These are phyloP conservation scores for Phialemonium atrogriseum DNA, from an alignment of 2,329 filamentous ascomycete species.

Conservation along the genomic window DNA sequence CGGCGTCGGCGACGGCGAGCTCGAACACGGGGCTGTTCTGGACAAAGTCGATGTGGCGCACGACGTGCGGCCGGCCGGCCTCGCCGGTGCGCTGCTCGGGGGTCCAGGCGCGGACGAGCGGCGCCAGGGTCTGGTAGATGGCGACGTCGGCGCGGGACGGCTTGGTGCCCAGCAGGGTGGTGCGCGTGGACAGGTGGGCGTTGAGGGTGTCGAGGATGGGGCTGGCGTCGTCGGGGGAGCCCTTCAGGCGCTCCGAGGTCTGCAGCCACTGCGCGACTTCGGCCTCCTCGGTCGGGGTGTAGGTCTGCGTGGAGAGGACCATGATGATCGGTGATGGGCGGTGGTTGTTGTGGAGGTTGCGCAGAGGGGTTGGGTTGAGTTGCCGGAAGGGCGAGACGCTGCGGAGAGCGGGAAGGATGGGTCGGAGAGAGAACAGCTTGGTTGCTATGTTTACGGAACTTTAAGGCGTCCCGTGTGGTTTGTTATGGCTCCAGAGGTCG, in stretches of 20 bases:
- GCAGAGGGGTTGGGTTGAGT: constrained; percentile 12
- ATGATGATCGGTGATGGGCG: constrained; percentile 49
- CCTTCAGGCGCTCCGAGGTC: constrained; percentile 62
- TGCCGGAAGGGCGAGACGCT: constrained; percentile 25
- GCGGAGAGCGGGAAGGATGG: constrained; percentile 24
- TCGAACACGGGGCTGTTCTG: constrained; percentile 77
- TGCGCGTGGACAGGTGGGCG: constrained; percentile 77
- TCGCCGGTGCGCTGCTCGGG: constrained; percentile 84
- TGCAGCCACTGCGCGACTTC: constrained; percentile 87
- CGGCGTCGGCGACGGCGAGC: constrained; percentile 57
- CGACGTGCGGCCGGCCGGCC: constrained; percentile 81
- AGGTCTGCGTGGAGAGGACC: constrained; percentile 58
- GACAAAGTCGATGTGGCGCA: constrained; percentile 88
- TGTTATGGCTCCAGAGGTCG: constrained; percentile 1
- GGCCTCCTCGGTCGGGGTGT: constrained; percentile 70
- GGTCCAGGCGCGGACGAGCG: constrained; percentile 70
- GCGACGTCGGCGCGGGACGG: constrained; percentile 81
- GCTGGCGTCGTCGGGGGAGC: constrained; percentile 50
- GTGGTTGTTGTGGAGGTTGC: constrained; percentile 23
- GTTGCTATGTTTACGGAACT: constrained; percentile 11
- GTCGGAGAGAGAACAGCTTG: constrained; percentile 39
- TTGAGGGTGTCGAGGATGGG: constrained; percentile 78
- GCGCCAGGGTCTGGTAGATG: constrained; percentile 70
- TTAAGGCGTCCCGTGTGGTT: too few relatives aligned
- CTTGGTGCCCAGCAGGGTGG: constrained; percentile 82